Conservation (phyloP, 169 alveolate species). For the Eimeria sp. region DNA sequence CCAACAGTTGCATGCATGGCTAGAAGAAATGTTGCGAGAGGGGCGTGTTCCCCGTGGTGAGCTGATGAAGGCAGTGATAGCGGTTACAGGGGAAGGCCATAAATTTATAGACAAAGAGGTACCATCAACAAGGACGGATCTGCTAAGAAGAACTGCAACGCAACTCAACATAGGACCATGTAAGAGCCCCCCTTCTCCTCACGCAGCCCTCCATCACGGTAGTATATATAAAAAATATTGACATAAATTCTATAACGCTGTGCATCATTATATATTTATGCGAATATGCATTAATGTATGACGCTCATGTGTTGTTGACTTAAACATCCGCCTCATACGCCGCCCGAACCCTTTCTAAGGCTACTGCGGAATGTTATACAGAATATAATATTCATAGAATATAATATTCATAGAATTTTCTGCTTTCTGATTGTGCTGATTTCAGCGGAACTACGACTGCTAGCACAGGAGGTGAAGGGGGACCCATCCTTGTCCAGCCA, state of each 20-base stretch:
- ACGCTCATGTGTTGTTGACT: too few relatives aligned
- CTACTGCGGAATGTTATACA: too few relatives aligned
- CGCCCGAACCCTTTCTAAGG: too few relatives aligned
- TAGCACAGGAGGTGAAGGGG: constrained; percentile 6
- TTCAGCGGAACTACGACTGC: constrained; percentile 34
- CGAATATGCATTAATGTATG: too few relatives aligned
- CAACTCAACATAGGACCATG: constrained; percentile 1
- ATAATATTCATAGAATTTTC: too few relatives aligned
- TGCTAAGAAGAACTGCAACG: constrained; percentile 7
- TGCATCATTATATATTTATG: too few relatives aligned
- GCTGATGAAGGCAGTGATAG: constrained; percentile 40
- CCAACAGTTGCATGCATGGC: background rate
- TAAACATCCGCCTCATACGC: too few relatives aligned
- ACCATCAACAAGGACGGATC: constrained; percentile 54
- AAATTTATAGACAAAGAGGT: background rate
- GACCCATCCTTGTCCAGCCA: constrained; percentile 1
- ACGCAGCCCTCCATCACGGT: background rate
- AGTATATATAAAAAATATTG: too few relatives aligned
- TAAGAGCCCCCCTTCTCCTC: background rate
- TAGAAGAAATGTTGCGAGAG: background rate
- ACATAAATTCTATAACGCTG: too few relatives aligned
- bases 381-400: too few relatives aligned
- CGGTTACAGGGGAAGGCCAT: background rate
- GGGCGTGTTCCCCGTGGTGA: background rate
- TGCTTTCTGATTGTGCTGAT: background rate